Conservation (phyloP, 1,284 basidiomycete genomes). For the Entoloma clypeatum region DNA sequence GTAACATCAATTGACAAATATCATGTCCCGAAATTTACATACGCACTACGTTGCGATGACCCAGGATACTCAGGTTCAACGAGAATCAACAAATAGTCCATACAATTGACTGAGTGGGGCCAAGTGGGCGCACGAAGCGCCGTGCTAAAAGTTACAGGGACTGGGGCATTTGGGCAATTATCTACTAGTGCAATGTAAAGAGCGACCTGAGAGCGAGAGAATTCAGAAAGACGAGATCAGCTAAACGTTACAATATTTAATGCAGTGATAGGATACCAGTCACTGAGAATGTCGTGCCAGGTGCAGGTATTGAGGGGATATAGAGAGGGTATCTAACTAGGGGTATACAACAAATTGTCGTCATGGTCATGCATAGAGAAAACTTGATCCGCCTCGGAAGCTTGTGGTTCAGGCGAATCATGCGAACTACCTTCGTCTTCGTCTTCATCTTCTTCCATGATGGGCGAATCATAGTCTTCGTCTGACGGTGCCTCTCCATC, state of each 20-base stretch:
- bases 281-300: constrained; percentile 9
- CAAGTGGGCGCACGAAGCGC: constrained; percentile 12
- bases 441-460: constrained; percentile 41
- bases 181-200: constrained; percentile 14
- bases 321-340: constrained; percentile 26
- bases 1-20: too few relatives aligned
- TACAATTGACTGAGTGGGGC: too few relatives aligned
- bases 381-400: constrained; percentile 15
- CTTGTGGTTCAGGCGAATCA: constrained; percentile 12
- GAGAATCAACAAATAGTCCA: too few relatives aligned
- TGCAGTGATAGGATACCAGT: constrained; percentile 4
- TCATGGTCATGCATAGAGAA: constrained; percentile 14
- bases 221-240: constrained; percentile 5
- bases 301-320: constrained; percentile 7
- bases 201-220: constrained; percentile 4
- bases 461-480: constrained; percentile 41
- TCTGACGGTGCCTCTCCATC: constrained; percentile 42
- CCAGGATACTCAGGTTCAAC: too few relatives aligned
- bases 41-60: too few relatives aligned
- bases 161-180: constrained; percentile 10
- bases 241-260: constrained; percentile 17
- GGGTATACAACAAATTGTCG: constrained; percentile 29
- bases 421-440: constrained; percentile 25
- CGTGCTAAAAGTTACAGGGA: constrained; percentile 11
- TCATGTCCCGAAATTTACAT: too few relatives aligned